These are phyloP conservation scores for Phytophthora aleatoria DNA, from an alignment of 352 stramenopile species.

Conservation along the genomic window DNA sequence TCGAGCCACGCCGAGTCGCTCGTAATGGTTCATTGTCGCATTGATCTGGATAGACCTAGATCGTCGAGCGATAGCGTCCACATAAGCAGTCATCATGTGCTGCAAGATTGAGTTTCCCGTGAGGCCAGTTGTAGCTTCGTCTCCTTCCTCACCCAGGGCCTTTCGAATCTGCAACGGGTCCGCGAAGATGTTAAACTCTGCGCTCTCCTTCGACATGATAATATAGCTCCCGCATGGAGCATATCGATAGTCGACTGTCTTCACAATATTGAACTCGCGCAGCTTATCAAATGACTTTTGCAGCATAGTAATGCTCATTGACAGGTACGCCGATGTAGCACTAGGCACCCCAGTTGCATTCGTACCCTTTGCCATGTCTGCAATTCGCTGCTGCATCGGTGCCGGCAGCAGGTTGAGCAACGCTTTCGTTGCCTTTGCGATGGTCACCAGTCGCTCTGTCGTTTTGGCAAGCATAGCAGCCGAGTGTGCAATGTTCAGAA, in stretches of 20 bases:
- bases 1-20: conserved; percentile 62
- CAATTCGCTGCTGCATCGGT: conserved; percentile 66
- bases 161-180: conserved; percentile 51
- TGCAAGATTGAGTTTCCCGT: conserved; percentile 80
- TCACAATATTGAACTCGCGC: conserved; percentile 72
- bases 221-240: conserved; percentile 78
- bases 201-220: conserved; percentile 64
- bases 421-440: conserved; percentile 76
- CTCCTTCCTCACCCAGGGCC: conserved; percentile 52
- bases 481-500: conserved; percentile 82
- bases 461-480: conserved; percentile 78
- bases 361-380: conserved; percentile 26
- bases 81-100: conserved; percentile 82
- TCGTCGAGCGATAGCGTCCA: conserved; percentile 67
- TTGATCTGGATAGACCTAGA: conserved; percentile 83
- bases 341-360: conserved; percentile 31
- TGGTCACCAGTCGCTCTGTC: conserved; percentile 71
- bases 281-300: conserved; percentile 82
- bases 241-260: conserved; percentile 70
- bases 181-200: conserved; percentile 53
- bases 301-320: conserved; percentile 78
- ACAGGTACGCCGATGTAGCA: conserved; percentile 72
- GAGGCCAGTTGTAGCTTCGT: conserved; percentile 47
- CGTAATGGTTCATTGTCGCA: conserved; percentile 85
- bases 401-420: conserved; percentile 70